A percentile compares a stretch with the other conserved stretches of the same genome.
These are phyloP conservation scores for Taphrina betulina DNA, from an alignment of 1,139 yeast species.

Conservation along the genomic window DNA sequence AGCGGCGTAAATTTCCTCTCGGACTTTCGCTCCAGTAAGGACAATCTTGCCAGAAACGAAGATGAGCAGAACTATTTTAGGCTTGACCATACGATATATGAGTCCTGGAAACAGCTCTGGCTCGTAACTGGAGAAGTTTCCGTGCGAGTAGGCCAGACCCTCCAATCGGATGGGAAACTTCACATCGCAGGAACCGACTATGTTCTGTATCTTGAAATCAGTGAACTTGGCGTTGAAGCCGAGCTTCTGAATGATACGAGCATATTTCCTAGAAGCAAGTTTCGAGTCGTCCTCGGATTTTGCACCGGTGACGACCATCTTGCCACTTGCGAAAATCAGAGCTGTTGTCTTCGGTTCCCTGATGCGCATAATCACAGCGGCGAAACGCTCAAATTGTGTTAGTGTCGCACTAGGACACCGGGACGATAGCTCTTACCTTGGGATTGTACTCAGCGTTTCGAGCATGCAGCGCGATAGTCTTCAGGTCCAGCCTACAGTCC, in stretches of 20 bases:
- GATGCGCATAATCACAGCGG: conserved; percentile 99
- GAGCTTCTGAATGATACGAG: conserved; percentile 94
- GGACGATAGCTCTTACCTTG: conserved; percentile 43
- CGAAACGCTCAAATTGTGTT: conserved; percentile 65
- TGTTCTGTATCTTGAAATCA: conserved; percentile 95
- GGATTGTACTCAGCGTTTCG: conserved; percentile 99
- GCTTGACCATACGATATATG: conserved; percentile 99
- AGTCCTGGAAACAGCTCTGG: conserved; percentile 98
- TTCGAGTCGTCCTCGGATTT: conserved; percentile 97
- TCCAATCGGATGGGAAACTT: conserved; percentile 96
- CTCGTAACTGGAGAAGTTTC: conserved; percentile 91
- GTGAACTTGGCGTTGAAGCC: conserved; percentile 92
- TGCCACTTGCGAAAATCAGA: conserved; percentile 94
- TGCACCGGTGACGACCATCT: conserved; percentile 99
- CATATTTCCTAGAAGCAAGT: conserved; percentile 94
- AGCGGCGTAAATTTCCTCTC: conserved; percentile 97
- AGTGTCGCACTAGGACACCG: conserved; percentile 16
- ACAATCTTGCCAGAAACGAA: conserved; percentile 98
- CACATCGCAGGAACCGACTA: conserved; percentile 95
- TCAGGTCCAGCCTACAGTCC: conserved; percentile 91
- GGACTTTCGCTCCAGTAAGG: conserved; percentile 96
- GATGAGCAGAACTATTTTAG: conserved; percentile 90
- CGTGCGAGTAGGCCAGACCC: conserved; percentile 97
- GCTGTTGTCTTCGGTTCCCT: conserved; percentile 99
- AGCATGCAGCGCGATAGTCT: conserved; percentile 96